A percentile compares a stretch with the other conserved stretches of the same genome.
Conservation (phyloP, 2,329 filamentous ascomycete genomes). For the Penicillium oxalicum region DNA sequence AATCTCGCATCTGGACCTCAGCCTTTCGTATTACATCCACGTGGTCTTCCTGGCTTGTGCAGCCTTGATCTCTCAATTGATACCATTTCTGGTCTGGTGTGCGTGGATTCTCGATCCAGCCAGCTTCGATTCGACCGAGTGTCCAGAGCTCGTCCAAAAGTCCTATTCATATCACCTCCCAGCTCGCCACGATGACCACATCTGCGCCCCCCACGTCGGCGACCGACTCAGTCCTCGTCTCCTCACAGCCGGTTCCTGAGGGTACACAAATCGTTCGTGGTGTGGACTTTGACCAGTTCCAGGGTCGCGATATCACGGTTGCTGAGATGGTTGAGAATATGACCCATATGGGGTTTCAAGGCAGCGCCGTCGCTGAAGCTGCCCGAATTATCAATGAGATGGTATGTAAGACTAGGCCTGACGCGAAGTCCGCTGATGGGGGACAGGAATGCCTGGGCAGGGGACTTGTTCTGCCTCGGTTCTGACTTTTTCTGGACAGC, state of each 20-base stretch:
- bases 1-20: too few species aligned
- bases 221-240: conserved; percentile 76
- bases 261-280: conserved; percentile 78
- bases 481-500: conserved; percentile 43
- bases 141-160: conserved; percentile 36
- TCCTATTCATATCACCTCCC: background rate
- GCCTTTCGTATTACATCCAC: too few species aligned
- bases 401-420: conserved; percentile 48
- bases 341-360: conserved; percentile 80
- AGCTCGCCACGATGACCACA: conserved; percentile 20
- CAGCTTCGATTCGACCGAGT: background rate
- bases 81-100: too few species aligned
- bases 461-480: background rate
- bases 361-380: conserved; percentile 74
- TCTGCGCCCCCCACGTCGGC: conserved; percentile 53
- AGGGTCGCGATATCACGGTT: conserved; percentile 68
- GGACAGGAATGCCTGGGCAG: too few species aligned
- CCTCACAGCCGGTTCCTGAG: conserved; percentile 74
- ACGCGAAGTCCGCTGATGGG: too few species aligned
- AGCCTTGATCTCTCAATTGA: too few species aligned
- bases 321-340: conserved; percentile 78
- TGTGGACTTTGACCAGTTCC: conserved; percentile 80
- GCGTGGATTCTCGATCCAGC: too few species aligned
- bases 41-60: too few species aligned
- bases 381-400: conserved; percentile 92